Conservation (phyloP, 805 yeast genomes). For the Candida easanensis region DNA sequence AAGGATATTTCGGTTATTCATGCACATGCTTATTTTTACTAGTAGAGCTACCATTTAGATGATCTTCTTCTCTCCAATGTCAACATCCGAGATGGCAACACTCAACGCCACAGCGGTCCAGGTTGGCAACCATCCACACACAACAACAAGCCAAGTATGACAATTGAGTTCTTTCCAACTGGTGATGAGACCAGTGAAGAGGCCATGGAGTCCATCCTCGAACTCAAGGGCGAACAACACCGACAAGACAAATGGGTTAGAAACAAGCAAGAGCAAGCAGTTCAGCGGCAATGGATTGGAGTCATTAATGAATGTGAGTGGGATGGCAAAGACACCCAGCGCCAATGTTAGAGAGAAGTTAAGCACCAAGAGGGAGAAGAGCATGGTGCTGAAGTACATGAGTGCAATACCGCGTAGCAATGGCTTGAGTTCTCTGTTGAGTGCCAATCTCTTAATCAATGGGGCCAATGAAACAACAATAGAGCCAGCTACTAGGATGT, state of each 20-base stretch:
- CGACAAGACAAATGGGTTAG: conserved; percentile 50
- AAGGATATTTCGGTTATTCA: too few species aligned
- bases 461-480: conserved; percentile 22
- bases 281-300: conserved; percentile 22
- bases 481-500: conserved; percentile 18
- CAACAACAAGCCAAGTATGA: conserved; percentile 81
- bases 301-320: conserved; percentile 57
- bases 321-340: conserved; percentile 70
- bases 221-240: conserved; percentile 30
- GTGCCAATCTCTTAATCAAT: conserved; percentile 12
- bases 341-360: conserved; percentile 80
- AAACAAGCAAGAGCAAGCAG: conserved; percentile 35
- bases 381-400: conserved; percentile 60
- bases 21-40: too few species aligned
- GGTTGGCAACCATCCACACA: conserved; percentile 77
- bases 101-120: conserved; percentile 55
- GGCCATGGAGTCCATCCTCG: conserved; percentile 17
- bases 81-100: conserved; percentile 3
- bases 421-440: conserved; percentile 17
- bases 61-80: conserved; percentile 10
- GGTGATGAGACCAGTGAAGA: conserved; percentile 49
- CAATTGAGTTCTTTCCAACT: conserved; percentile 70
- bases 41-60: too few species aligned
- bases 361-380: conserved; percentile 72
- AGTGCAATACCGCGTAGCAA: conserved; percentile 45